Percentiles rank a stretch among this genome's conserved stretches.
Conservation (phyloP, 2,329 filamentous ascomycete species). For the Ophiosphaerella korrae region DNA sequence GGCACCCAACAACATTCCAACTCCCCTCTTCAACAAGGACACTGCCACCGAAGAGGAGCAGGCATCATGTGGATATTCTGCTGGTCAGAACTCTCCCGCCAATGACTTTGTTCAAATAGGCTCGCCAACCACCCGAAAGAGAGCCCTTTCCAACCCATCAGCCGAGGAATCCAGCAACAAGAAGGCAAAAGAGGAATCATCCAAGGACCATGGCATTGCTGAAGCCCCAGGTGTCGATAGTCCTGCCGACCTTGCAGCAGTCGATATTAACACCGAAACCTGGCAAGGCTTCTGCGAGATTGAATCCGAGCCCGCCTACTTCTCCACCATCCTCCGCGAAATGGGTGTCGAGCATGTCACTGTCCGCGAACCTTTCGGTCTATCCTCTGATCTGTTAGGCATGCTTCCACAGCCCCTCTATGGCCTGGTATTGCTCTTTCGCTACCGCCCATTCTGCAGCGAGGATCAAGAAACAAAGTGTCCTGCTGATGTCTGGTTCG, state of each 20-base stretch:
- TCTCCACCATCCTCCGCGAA: conserved; percentile 81
- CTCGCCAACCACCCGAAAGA: conserved; percentile 20
- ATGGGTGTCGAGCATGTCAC: conserved; percentile 76
- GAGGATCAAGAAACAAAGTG: conserved; percentile 60
- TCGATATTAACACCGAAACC: conserved; percentile 45
- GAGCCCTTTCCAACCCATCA: conserved; percentile 12
- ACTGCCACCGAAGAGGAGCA: neutral
- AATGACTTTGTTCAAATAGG: neutral
- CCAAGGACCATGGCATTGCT: conserved; percentile 1
- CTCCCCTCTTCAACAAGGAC: neutral
- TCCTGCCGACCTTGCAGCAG: conserved; percentile 40
- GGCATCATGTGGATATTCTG: neutral
- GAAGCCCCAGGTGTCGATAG: conserved; percentile 18
- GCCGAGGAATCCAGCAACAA: conserved; percentile 18
- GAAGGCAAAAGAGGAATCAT: conserved; percentile 16
- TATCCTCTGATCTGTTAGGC: conserved; percentile 58
- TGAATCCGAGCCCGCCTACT: conserved; percentile 86
- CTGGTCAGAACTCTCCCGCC: neutral
- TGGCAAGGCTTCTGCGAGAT: conserved; percentile 83
- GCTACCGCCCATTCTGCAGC: conserved; percentile 63
- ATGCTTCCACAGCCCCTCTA: conserved; percentile 57
- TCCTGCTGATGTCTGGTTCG: conserved; percentile 82
- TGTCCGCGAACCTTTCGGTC: conserved; percentile 74
- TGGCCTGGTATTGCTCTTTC: conserved; percentile 88
- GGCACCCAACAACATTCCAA: neutral